Base-by-base conservation (phyloP, 805 yeast species). In the Pichia membranifaciens region DNA sequence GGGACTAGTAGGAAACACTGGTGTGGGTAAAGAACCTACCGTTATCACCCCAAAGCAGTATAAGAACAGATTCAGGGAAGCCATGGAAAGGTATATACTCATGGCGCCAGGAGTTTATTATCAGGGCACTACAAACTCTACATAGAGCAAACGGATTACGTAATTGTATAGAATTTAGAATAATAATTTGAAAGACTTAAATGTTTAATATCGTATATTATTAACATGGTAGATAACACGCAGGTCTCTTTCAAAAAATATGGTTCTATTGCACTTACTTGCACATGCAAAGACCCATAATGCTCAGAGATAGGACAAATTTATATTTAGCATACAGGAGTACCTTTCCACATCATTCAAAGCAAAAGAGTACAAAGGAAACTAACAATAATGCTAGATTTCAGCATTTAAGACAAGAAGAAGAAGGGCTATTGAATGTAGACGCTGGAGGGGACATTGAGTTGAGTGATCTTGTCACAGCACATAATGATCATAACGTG, bases 41-140 rank as follows among this genome's bases (percentile, higher is more conserved):
- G 96, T 93, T 28, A 91, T 93, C 8, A 91, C 99, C 0, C 99
- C 99, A 2, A 81, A 89, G 58, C 99, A 93, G 66, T 93, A 93
- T 65, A 84, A 95, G 57, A 87, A 84, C 48, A 72, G 99, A 54
- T 93, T 93, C 62, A 74, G 99, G 54, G 98, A 91, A 61, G 98
- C 99, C 2, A 93, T 93, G 99, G 98, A 91, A 59, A 68, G 96
- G 38, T 93, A 93, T 57, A 86, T 93, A 47, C 66, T 91, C 51
- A 89, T 91, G 83, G 97, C 95, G 6, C 99, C 99, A 1, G 96
- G 68, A 1, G 64, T 66, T 3, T 67, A 64, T 55, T 65, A 67
- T 48, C 60, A 60, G 44, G 65, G 66, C 6, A 53, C 61, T 1
- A 50, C 46, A 4, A 42, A 38, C 28, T 42, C 43, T n/a, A 38